These are phyloP conservation scores for Aureobasidium vineae DNA, from an alignment of 2,329 filamentous ascomycete species.

Conservation along the genomic window DNA sequence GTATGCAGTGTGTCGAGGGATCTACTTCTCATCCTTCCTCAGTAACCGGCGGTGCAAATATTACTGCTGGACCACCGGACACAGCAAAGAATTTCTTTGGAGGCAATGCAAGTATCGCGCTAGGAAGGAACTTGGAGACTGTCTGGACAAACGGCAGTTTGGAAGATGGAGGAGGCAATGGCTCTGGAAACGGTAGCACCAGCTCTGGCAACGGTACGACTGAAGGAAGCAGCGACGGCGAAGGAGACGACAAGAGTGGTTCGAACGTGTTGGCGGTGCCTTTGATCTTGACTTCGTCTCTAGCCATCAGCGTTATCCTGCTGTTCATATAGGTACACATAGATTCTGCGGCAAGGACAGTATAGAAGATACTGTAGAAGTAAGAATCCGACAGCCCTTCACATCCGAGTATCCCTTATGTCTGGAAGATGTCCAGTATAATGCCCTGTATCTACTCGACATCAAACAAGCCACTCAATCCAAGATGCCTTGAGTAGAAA, in stretches of 20 bases:
- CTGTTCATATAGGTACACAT: neutral
- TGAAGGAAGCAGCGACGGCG: neutral
- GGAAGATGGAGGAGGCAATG: neutral
- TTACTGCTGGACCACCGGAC: neutral
- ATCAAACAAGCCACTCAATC: no score
- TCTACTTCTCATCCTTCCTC: constrained; percentile 31
- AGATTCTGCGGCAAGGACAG: no score
- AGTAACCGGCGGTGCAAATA: neutral
- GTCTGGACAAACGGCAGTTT: neutral
- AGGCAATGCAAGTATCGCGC: neutral
- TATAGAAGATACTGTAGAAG: no score
- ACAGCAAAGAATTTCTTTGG: neutral
- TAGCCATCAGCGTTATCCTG: neutral
- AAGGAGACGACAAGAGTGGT: neutral
- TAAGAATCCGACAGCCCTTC: no score
- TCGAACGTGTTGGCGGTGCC: neutral
- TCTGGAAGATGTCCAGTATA: no score
- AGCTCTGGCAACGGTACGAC: neutral
- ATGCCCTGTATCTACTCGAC: no score
- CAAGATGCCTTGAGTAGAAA: no score
- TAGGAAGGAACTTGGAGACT: neutral
- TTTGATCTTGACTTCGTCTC: neutral
- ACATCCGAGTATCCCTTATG: no score
- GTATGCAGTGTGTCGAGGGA: constrained; percentile 29
- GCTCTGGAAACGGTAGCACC: neutral